Evolutionary conservation across 257 asterid genomes (phyloP), one percentile per base, ranked within the genome.

Genomic region (Thymus quinquecostatus): DNA sequence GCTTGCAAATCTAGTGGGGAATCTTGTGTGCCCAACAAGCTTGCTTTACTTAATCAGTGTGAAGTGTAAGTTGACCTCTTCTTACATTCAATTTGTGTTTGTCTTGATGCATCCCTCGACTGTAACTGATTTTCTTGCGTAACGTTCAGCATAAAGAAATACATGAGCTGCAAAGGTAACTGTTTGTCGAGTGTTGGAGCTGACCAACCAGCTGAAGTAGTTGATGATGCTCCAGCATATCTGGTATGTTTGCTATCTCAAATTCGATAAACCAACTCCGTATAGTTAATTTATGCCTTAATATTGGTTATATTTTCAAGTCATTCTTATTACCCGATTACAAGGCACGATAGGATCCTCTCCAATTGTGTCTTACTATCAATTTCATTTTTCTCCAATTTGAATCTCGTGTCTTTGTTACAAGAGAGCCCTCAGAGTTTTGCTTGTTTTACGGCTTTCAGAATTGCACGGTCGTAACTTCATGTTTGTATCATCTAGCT

Each of bases 131-230:
- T 73, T 70, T 43, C 67, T 45, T 79, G 45, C 53, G 59, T 50
- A 56, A 64, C 69, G 21, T 66, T 69, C 72, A 90, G 96, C 49
- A 82, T 93, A 78, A 82, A 87, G 69, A 90, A 83, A 79, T 86
- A 93, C 63, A 81, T 93, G 88, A 86, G 84, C 84, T 90, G 98
- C 78, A 88, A 88, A 79, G 96, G 88, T 56, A 75, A 84, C 50
- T 93, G 98, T 74, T 74, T 84, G 84, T 82, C 87, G 10, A 92
- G 98, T 49, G 76, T 82, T 40, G 96, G 96, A 81, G 83, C 96
- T 48, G 98, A 93, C 75, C 98, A 93, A 59, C 98, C 97, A 36
- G 98, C 98, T 74, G 96, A 90, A 85, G 96, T 88, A 75, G 92
- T 82, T 72, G 89, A 83, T 60, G 96, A 89, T 84, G 97, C 96